Evolutionary conservation across 805 yeast genomes (phyloP).

Genomic region (Diddensiella santjacobensis): DNA sequence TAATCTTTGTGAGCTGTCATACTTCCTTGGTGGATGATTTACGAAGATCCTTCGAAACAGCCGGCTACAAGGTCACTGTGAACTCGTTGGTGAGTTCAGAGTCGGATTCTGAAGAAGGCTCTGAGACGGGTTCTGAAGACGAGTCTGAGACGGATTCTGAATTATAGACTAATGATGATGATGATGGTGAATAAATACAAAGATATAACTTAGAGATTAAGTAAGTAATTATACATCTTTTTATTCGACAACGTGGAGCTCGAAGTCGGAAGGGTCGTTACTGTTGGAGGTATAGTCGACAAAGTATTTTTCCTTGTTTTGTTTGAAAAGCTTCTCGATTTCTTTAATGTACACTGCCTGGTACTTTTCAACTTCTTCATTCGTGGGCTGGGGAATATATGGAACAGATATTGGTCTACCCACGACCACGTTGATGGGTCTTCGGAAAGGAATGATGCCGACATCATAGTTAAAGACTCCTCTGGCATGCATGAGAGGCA

Average conservation of each 20-base stretch:
- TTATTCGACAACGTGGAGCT: conserved; percentile 19
- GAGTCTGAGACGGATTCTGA: conserved; percentile 28
- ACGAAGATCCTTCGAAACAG: conserved; percentile 41
- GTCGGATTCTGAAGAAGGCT: conserved; percentile 24
- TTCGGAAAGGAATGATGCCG: conserved; percentile 83
- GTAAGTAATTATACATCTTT: neutral
- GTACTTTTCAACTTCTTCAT: conserved; percentile 58
- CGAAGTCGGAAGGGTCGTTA: neutral
- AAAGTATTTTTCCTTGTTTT: conserved; percentile 15
- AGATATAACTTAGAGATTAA: too few species aligned
- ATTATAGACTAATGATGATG: too few species aligned
- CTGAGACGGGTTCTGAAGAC: conserved; percentile 27
- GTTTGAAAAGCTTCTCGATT: conserved; percentile 16
- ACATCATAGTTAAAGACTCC: conserved; percentile 90
- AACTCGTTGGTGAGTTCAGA: conserved; percentile 48
- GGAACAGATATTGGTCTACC: conserved; percentile 40
- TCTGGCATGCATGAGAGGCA: conserved; percentile 88
- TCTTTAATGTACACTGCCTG: conserved; percentile 59
- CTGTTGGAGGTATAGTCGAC: conserved; percentile 5
- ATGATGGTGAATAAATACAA: conserved; percentile 3
- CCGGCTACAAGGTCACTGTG: conserved; percentile 59
- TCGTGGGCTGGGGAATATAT: conserved; percentile 41
- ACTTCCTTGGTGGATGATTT: conserved; percentile 54
- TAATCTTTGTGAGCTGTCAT: conserved; percentile 70
- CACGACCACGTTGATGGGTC: conserved; percentile 68